Evolutionary conservation across 495 filamentous ascomycete species (phyloP), one percentile per base, ranked within the genome.

Genomic region (Glarea lozoyensis): DNA sequence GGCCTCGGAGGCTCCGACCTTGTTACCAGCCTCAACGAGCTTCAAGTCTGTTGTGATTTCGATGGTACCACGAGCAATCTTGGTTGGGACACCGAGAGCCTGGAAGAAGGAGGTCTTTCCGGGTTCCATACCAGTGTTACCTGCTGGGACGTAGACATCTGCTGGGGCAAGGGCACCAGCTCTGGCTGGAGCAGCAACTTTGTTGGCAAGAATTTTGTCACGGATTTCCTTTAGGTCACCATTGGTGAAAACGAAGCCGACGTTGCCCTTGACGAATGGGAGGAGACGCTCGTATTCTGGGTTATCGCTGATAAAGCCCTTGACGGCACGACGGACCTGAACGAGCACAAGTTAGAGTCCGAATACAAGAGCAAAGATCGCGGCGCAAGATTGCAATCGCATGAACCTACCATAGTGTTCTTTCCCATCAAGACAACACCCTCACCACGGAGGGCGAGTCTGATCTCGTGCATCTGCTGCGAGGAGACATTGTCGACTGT

Each of bases 71-170:
- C 92, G 93, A 60, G 92, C 92, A 71, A 99, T 99, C 85, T 99
- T 99, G 75, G 92, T 99, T 63, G 92, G 92, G 68, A 99, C 87
- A 85, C 92, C 92, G 66, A 99, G 93, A 62, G 92, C 92, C 79
- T 99, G 92, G 88, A 99, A 99, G 88, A 99, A 99, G 57, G 92
- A 95, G 57, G 92, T 99, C 83, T 99, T 99, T 70, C 92, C 92
- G 63, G 92, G 92, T 69, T 99, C 92, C 92, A 99, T 99, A 75
- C 92, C 92, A 52, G 93, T 99, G 79, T 94, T 98, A 69, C 92
- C 90, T 50, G 87, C 92, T 39, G 92, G 92, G 48, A 98, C 69
- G 72, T 72, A 97, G 53, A 82, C 90, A 62, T 99, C 92, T 60
- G 54, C 69, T 52, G 92, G 92, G 52, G 92, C 93, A 52, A 97